These are phyloP conservation scores for Claviceps cyperi DNA, from an alignment of 2,329 filamentous ascomycete species.

Conservation along the genomic window DNA sequence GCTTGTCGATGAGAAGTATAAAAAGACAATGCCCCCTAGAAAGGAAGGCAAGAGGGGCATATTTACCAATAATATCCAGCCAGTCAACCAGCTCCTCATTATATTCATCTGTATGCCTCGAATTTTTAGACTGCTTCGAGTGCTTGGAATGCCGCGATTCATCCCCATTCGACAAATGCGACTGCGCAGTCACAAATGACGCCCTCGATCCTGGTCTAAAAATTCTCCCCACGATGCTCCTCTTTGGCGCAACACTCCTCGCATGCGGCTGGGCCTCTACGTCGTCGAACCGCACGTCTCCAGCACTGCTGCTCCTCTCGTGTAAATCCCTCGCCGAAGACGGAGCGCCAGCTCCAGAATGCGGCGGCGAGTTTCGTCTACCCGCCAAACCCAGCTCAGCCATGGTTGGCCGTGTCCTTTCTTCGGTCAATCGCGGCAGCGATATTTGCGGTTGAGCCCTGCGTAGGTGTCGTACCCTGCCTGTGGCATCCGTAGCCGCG, in stretches of 20 bases:
- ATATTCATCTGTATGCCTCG: constrained; percentile 19
- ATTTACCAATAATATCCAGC: constrained; percentile 25
- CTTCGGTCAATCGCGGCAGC: constrained; percentile 25
- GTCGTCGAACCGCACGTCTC: not conserved
- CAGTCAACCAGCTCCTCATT: constrained; percentile 25
- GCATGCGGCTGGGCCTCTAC: not conserved
- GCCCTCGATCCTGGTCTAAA: constrained; percentile 3
- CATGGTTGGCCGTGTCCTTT: constrained; percentile 21
- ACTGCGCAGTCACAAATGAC: not conserved
- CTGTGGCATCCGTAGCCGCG: constrained; percentile 8
- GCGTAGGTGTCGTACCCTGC: constrained; percentile 15
- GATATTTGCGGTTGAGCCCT: constrained; percentile 18
- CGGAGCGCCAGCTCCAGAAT: constrained; percentile 12
- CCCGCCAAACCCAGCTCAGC: constrained; percentile 17
- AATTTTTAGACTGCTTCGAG: not conserved
- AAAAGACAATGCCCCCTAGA: not conserved
- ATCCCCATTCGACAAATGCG: constrained; percentile 1
- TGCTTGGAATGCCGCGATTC: not conserved
- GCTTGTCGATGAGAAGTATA: not conserved
- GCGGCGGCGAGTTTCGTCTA: constrained; percentile 8
- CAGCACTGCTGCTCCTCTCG: constrained; percentile 1
- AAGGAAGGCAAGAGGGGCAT: not conserved
- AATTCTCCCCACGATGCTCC: constrained; percentile 4
- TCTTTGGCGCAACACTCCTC: constrained; percentile 1
- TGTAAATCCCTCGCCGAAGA: constrained; percentile 10